A percentile compares a stretch with the other conserved stretches of the same genome.
Evolutionary conservation across 768 basidiomycete species (phyloP).

Genomic region (Terana coerulea): DNA sequence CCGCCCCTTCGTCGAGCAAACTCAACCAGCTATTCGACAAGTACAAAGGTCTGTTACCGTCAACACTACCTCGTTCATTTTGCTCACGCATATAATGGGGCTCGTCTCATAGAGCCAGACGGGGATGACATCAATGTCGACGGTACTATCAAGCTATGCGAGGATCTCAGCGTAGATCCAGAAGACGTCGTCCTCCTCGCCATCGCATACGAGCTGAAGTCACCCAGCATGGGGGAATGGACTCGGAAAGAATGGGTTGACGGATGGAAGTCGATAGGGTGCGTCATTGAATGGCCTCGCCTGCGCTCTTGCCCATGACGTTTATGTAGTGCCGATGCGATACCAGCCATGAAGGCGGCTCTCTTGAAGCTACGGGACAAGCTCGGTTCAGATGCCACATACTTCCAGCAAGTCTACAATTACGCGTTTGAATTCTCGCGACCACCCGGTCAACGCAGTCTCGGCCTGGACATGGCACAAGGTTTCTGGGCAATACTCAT

Average conservation of each 20-base stretch:
- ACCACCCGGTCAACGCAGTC: slow-evolving; percentile 71
- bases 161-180: slow-evolving; percentile 64
- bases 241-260: slow-evolving; percentile 67
- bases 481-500: slow-evolving; percentile 80
- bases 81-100: background rate
- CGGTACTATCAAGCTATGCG: slow-evolving; percentile 76
- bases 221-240: slow-evolving; percentile 72
- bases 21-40: slow-evolving; percentile 38
- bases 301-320: background rate
- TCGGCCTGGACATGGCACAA: slow-evolving; percentile 73
- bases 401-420: slow-evolving; percentile 77
- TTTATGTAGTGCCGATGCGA: slow-evolving; percentile 54
- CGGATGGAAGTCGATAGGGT: slow-evolving; percentile 77
- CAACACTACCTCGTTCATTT: background rate
- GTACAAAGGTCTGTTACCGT: slow-evolving; percentile 36
- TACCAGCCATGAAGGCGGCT: slow-evolving; percentile 53
- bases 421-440: slow-evolving; percentile 81
- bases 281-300: slow-evolving; percentile 24
- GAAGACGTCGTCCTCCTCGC: slow-evolving; percentile 82
- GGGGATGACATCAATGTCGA: slow-evolving; percentile 67
- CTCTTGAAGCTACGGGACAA: slow-evolving; percentile 53
- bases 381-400: slow-evolving; percentile 59
- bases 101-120: slow-evolving; percentile 47
- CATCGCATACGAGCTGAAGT: slow-evolving; percentile 78
- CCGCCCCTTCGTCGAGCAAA: slow-evolving; percentile 28